Evolutionary conservation across 495 filamentous ascomycete species (phyloP).

Genomic region (Cudoniella acicularis): DNA sequence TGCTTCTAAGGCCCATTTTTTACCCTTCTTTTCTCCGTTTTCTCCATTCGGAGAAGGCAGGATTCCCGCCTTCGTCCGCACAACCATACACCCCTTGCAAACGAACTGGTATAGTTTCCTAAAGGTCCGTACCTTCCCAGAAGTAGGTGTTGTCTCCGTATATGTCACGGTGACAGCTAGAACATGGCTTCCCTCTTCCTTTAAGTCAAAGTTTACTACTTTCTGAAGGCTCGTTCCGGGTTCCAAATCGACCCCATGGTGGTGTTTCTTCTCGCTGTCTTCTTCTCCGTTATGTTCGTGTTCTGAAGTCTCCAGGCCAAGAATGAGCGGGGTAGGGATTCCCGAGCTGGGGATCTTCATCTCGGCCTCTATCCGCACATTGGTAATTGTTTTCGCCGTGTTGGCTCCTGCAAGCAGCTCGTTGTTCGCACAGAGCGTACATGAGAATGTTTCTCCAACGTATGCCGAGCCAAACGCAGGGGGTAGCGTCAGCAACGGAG

Average conservation of each 20-base stretch:
- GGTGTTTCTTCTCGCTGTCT: slow-evolving; percentile 15
- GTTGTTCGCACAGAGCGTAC: slow-evolving; percentile 92
- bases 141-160: slow-evolving; percentile 61
- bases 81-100: slow-evolving; percentile 81
- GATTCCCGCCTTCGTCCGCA: slow-evolving; percentile 78
- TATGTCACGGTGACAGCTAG: slow-evolving; percentile 94
- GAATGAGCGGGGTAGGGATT: slow-evolving; percentile 13
- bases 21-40: neutral
- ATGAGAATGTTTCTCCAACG: slow-evolving; percentile 91
- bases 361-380: slow-evolving; percentile 80
- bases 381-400: slow-evolving; percentile 55
- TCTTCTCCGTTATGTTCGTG: slow-evolving; percentile 9
- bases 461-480: slow-evolving; percentile 91
- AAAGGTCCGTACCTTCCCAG: slow-evolving; percentile 77
- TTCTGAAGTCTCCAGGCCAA: slow-evolving; percentile 12
- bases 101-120: slow-evolving; percentile 96
- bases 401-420: slow-evolving; percentile 50
- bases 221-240: slow-evolving; percentile 73
- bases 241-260: slow-evolving; percentile 46
- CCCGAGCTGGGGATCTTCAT: slow-evolving; percentile 76
- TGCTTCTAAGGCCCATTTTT: slow-evolving; percentile 71
- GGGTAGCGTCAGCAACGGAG: slow-evolving; percentile 75
- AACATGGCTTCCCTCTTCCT: slow-evolving; percentile 91
- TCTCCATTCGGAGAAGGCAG: slow-evolving; percentile 33
- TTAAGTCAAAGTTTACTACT: slow-evolving; percentile 81